These are phyloP conservation scores for Akanthomyces lecanii DNA, from an alignment of 2,329 filamentous ascomycete species.

Conservation along the genomic window DNA sequence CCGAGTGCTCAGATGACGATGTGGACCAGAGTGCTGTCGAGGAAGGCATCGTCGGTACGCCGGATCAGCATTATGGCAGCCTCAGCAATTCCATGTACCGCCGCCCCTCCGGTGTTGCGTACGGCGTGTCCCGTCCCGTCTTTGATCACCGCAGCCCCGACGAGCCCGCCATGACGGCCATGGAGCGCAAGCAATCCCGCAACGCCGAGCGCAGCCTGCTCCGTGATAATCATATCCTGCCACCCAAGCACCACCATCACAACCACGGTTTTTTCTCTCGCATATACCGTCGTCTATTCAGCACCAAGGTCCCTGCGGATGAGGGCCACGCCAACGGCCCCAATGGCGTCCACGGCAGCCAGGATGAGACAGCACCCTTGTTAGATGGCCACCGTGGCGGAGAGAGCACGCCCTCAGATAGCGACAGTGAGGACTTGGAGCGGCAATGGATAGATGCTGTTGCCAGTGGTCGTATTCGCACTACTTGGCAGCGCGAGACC, in stretches of 20 bases:
- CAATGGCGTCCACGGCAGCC: constrained; percentile 10
- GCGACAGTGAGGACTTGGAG: constrained; percentile 55
- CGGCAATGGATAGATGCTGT: constrained; percentile 85
- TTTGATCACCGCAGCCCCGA: constrained; percentile 54
- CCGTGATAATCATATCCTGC: constrained; percentile 61
- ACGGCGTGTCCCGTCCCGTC: constrained; percentile 64
- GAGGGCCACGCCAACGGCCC: constrained; percentile 34
- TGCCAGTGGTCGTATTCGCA: constrained; percentile 72
- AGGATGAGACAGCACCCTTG: constrained; percentile 40
- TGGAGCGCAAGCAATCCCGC: constrained; percentile 53
- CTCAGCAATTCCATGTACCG: constrained; percentile 54
- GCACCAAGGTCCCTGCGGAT: constrained; percentile 47
- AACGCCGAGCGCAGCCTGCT: constrained; percentile 58
- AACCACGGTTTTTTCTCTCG: constrained; percentile 33
- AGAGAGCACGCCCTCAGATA: constrained; percentile 34
- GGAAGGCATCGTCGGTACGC: constrained; percentile 33
- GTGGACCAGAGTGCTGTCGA: constrained; percentile 31
- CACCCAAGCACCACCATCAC: constrained; percentile 50
- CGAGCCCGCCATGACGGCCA: constrained; percentile 46
- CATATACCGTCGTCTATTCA: constrained; percentile 48
- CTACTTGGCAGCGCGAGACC: constrained; percentile 85
- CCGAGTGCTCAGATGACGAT: constrained; percentile 58
- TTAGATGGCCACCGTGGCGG: constrained; percentile 29
- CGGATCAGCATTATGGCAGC: constrained; percentile 30
- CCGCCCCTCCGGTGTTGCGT: constrained; percentile 71